A percentile compares a stretch with the other conserved stretches of the same genome.
Conservation (phyloP, 2,329 filamentous ascomycete species). For the Fusarium keratoplasticum region DNA sequence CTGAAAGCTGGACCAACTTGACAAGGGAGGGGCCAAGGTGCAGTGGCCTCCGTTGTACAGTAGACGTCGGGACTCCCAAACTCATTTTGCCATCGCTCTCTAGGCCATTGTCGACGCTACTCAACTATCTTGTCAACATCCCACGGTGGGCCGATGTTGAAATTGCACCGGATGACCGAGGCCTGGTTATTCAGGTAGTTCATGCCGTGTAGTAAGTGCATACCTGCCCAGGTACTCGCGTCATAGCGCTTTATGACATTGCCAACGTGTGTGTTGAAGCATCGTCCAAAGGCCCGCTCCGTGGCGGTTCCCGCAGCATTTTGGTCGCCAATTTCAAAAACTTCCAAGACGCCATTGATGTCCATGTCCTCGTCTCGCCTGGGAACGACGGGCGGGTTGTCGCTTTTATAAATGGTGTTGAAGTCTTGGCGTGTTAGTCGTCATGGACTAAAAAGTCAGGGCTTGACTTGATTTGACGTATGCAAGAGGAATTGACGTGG, state of each 20-base stretch:
- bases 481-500: no score
- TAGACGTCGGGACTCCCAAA: neutral
- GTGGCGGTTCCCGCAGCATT: neutral
- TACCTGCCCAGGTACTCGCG: neutral
- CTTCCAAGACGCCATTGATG: no score
- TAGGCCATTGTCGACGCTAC: neutral
- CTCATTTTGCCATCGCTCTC: neutral
- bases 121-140: neutral
- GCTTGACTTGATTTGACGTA: no score
- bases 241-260: neutral
- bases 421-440: no score
- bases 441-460: no score
- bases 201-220: neutral
- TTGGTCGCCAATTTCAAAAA: no score
- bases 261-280: neutral
- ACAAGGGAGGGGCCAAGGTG: neutral
- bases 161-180: neutral
- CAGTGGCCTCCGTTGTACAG: neutral
- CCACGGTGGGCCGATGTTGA: neutral
- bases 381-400: no score
- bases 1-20: neutral
- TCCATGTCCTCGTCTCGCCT: no score
- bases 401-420: no score
- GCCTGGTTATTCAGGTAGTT: neutral
- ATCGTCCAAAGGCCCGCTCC: neutral